phyloP scores from a whole-genome alignment of 169 alveolate species.

The Cryptosporidium parvum region DNA sequence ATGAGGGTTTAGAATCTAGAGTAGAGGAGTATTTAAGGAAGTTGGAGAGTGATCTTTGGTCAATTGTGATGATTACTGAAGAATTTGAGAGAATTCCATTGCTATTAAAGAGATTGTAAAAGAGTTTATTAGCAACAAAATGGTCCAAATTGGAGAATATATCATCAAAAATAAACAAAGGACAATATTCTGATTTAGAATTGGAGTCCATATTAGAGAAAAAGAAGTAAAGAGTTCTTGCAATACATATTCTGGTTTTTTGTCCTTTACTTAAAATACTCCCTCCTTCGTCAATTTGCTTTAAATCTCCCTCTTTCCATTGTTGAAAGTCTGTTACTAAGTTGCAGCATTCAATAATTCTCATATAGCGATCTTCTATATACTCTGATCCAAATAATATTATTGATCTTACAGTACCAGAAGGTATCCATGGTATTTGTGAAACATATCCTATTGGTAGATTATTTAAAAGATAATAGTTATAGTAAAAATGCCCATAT shows the following conservation, averaged over 20 bases:
- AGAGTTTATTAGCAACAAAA: constrained; percentile 27
- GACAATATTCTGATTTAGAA: neutral
- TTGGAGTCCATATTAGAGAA: neutral
- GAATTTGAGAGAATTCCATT: constrained; percentile 41
- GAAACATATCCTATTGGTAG: constrained; percentile 84
- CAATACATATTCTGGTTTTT: constrained; percentile 62
- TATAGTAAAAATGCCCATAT: neutral
- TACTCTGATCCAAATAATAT: constrained; percentile 83
- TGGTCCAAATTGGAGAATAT: constrained; percentile 52
- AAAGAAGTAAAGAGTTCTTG: constrained; percentile 41
- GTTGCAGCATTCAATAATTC: constrained; percentile 78
- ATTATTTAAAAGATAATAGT: constrained; percentile 38
- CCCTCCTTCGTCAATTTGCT: constrained; percentile 83
- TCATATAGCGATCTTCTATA: constrained; percentile 76
- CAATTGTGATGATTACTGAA: constrained; percentile 38
- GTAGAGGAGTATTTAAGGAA: constrained; percentile 19
- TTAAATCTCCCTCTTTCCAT: constrained; percentile 83
- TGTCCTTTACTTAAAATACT: constrained; percentile 56
- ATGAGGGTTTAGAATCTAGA: neutral
- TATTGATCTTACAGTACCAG: constrained; percentile 85
- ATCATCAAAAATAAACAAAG: constrained; percentile 51
- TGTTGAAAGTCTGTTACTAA: constrained; percentile 80
- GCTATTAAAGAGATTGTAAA: constrained; percentile 30
- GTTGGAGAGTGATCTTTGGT: constrained; percentile 8
- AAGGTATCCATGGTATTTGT: constrained; percentile 85